Base-by-base conservation (phyloP, 2,329 filamentous ascomycete species). In the Calonectria pauciramosa region DNA sequence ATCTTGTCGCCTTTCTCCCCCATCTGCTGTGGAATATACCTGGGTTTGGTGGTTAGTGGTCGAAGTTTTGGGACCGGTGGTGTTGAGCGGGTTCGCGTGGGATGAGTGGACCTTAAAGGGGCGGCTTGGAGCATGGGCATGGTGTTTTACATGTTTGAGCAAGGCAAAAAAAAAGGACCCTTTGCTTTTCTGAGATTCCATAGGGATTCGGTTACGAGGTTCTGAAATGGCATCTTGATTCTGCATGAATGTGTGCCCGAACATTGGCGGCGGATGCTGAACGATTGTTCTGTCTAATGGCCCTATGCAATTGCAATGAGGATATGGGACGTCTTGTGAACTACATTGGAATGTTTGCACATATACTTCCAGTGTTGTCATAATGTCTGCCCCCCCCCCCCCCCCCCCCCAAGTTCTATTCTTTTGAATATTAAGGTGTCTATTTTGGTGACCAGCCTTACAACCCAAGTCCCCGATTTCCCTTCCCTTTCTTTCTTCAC, bases 141-240 rank as follows among this genome's bases (percentile, higher is more conserved):
- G 82, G 82, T 84, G 82, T 84, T 84, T 82, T 82, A 82, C 81
- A 82, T 82, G 81, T 82, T 82, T 81, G 76, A 81, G 81, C 81
- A 82, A 82, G 80, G 80, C 78, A 68, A 73, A 73, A 76, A 75
- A 75, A 76, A 76, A 59, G 76, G 68, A 77, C 79, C 78, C 70
- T 77, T 80, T 82, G 76, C 77, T 80, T 79, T 82, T 80, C 77
- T 77, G 79, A 81, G 80, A 80, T 83, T 81, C 81, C 79, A 79
- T 80, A 79, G 77, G 82, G 80, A 81, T 81, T 81, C 80, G 78
- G 79, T 77, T 76, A 78, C 75, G 76, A 82, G 78, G 81, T 82
- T 82, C 82, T 82, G 80, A 80, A 83, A 83, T 83, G 82, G 80
- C 81, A 83, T 83, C 80, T 82, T 82, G 82, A 82, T 83, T 82